phyloP scores from a whole-genome alignment of 441 rosid genomes.

The Corymbia citriodora region DNA sequence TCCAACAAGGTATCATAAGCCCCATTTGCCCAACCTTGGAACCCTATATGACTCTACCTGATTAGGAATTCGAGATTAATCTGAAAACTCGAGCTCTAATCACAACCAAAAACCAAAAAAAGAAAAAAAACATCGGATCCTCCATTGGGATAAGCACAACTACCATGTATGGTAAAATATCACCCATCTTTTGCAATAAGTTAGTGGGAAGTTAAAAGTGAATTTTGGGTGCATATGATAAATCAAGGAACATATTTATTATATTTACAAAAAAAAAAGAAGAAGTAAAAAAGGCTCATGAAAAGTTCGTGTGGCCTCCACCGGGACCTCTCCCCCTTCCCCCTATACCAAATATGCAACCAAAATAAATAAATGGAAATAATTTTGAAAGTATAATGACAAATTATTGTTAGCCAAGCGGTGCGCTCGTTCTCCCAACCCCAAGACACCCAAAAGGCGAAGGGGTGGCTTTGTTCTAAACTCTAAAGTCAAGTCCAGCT shows the following conservation, averaged over 20 bases:
- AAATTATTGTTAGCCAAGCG: no score
- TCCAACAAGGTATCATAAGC: background rate
- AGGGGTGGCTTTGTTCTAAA: no score
- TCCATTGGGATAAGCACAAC: background rate
- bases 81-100: background rate
- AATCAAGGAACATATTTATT: background rate
- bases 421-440: no score
- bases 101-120: accelerated
- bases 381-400: no score
- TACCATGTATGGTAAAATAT: background rate
- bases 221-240: background rate
- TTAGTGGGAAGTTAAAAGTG: background rate
- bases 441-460: no score
- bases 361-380: no score
- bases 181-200: background rate
- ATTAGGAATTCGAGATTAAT: background rate
- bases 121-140: background rate
- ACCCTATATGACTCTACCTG: background rate
- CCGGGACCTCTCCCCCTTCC: no score
- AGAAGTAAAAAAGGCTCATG: no score
- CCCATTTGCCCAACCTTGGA: background rate
- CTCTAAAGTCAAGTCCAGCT: no score
- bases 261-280: background rate
- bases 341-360: no score
- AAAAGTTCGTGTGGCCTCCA: no score